Evolutionary conservation across 257 asterid genomes (phyloP).

Genomic region (Phtheirospermum japonicum): DNA sequence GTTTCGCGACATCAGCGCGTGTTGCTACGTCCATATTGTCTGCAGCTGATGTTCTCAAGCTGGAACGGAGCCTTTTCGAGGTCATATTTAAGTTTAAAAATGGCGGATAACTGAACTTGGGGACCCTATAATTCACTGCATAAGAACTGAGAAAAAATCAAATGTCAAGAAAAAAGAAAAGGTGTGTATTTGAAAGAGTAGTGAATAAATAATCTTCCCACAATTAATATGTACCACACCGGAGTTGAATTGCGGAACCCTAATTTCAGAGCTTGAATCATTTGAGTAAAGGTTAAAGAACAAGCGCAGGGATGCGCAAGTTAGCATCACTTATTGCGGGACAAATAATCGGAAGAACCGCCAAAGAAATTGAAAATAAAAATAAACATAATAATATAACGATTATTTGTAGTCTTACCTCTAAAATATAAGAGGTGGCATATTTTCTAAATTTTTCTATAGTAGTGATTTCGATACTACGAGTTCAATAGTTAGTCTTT

Average conservation of each 20-base stretch:
- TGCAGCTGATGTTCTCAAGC: conserved; percentile 34
- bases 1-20: neutral
- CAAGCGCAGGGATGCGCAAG: conserved; percentile 23
- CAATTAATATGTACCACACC: conserved; percentile 26
- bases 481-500: too few relatives aligned
- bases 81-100: conserved; percentile 46
- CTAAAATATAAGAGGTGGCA: too few relatives aligned
- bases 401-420: too few relatives aligned
- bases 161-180: conserved; percentile 25
- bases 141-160: conserved; percentile 31
- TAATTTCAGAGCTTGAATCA: conserved; percentile 55
- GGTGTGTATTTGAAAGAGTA: neutral
- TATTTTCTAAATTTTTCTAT: too few relatives aligned
- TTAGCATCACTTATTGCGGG: conserved; percentile 19
- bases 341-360: too few relatives aligned
- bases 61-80: conserved; percentile 37
- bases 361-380: too few relatives aligned
- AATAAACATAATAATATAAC: too few relatives aligned
- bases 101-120: conserved; percentile 25
- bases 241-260: conserved; percentile 38
- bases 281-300: conserved; percentile 26
- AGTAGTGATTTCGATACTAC: too few relatives aligned
- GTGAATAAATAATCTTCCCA: neutral
- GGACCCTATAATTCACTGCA: conserved; percentile 42
- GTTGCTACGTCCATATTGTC: conserved; percentile 24